Base-by-base conservation (phyloP, 2,329 filamentous ascomycete species). In the Dendryphion nanum region DNA sequence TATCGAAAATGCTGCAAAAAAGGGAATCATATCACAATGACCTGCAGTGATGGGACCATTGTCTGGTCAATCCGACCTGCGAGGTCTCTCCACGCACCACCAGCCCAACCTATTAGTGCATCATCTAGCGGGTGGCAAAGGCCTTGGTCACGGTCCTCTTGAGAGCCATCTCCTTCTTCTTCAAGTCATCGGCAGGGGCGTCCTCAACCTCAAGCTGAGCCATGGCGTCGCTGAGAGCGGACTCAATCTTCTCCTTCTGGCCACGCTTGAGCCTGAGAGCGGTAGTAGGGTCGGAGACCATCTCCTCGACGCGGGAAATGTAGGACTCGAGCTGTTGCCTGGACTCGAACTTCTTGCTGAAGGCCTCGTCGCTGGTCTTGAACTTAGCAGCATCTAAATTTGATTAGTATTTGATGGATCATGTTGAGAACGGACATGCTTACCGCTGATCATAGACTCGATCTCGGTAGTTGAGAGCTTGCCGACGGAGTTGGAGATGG, bases 181-280 rank as follows among this genome's bases (percentile, higher is more conserved):
- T 97, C 59, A 98, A 79, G 68, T 98, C 93, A 60, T 98, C 94
- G 46, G 89, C 86, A 48, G 76, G 74, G 41, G 88, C 87, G 58
- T 98, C 94, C 73, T 91, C 87, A 65, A 98, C 77, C 83, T 98
- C 93, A 51, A 98, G 86, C 75, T 94, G 86, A 51, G 82, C 87
- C 93, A 98, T 97, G 60, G 93, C 93, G 63, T 98, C 93, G 72
- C 85, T 91, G 59, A 98, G 87, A 57, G 89, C 87, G 67, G 86
- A 84, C 83, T 98, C 93, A 55, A 98, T 96, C 86, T 95, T 97
- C 76, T 96, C 90, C 86, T 95, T 95, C 81, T 95, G 90, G 71
- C 89, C 89, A 63, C 91, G 89, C 88, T 97, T 97, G 69, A 98
- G 81, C 83, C 95, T 96, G 67, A 97, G 81, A 50, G 89, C 93